phyloP scores from a whole-genome alignment of 306 rosid species.

The Purshia tridentata region DNA sequence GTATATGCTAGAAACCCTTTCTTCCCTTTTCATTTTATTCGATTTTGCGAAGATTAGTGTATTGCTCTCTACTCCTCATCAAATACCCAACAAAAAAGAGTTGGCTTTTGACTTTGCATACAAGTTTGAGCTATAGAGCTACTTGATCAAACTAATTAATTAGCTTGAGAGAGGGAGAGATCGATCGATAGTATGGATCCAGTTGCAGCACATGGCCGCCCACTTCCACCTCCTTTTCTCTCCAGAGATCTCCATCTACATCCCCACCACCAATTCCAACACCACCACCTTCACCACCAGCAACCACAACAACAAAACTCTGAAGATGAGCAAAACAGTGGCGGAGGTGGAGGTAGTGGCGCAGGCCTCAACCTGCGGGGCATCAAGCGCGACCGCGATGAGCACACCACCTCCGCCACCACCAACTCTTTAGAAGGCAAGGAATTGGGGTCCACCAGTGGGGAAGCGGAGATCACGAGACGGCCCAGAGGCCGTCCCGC shows the following conservation, averaged over 20 bases:
- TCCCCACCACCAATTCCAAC: constrained; percentile 66
- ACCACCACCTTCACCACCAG: constrained; percentile 48
- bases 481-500: constrained; percentile 86
- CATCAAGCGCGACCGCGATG: constrained; percentile 60
- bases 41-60: constrained; percentile 29
- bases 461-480: constrained; percentile 48
- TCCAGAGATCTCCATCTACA: constrained; percentile 79
- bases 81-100: too few species aligned
- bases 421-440: constrained; percentile 25
- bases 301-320: constrained; percentile 42
- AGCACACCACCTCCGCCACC: constrained; percentile 11
- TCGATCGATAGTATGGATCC: constrained; percentile 99
- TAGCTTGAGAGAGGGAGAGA: not conserved
- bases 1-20: not conserved
- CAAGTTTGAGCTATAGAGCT: too few species aligned
- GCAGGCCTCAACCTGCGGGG: constrained; percentile 30
- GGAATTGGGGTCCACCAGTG: constrained; percentile 35
- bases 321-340: constrained; percentile 56
- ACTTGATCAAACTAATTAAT: too few species aligned
- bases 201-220: constrained; percentile 78
- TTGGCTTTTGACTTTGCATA: too few species aligned
- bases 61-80: not conserved
- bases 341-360: constrained; percentile 32
- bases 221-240: constrained; percentile 81
- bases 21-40: constrained; percentile 1